phyloP scores from a whole-genome alignment of 1,139 yeast species.

The Scheffersomyces insectosa region DNA sequence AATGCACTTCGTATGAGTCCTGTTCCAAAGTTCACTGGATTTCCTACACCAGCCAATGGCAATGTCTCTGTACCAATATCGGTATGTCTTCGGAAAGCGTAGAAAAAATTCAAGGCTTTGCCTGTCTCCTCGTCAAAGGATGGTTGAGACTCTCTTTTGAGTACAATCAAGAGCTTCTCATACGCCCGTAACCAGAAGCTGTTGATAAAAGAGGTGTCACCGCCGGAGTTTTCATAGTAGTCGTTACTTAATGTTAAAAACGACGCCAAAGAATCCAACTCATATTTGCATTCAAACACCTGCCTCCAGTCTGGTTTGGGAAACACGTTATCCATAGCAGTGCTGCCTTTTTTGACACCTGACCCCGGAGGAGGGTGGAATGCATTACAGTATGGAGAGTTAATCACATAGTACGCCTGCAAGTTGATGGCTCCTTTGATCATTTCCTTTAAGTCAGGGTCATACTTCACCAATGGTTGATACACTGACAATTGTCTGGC shows the following conservation, averaged over 20 bases:
- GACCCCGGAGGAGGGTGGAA: constrained; percentile 81
- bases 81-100: constrained; percentile 73
- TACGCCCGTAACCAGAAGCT: constrained; percentile 62
- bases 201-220: constrained; percentile 53
- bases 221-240: constrained; percentile 55
- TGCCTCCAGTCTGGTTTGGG: constrained; percentile 70
- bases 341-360: constrained; percentile 49
- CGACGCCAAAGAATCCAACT: constrained; percentile 82
- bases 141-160: constrained; percentile 62
- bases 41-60: constrained; percentile 76
- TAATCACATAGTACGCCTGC: constrained; percentile 62
- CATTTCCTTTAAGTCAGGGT: constrained; percentile 48
- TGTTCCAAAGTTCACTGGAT: constrained; percentile 73
- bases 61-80: constrained; percentile 79
- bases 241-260: constrained; percentile 75
- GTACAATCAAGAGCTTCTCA: constrained; percentile 50
- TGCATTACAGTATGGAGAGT: constrained; percentile 84
- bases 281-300: constrained; percentile 90
- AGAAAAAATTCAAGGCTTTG: constrained; percentile 46
- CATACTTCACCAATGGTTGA: constrained; percentile 58
- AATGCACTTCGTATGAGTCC: constrained; percentile 84
- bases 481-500: constrained; percentile 82
- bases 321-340: constrained; percentile 63
- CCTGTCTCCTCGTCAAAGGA: constrained; percentile 64
- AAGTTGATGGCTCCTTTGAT: constrained; percentile 79